Evolutionary conservation across 2,329 filamentous ascomycete species (phyloP), one percentile per base, ranked within the genome.

Genomic region (Lasiodiplodia gonubiensis): DNA sequence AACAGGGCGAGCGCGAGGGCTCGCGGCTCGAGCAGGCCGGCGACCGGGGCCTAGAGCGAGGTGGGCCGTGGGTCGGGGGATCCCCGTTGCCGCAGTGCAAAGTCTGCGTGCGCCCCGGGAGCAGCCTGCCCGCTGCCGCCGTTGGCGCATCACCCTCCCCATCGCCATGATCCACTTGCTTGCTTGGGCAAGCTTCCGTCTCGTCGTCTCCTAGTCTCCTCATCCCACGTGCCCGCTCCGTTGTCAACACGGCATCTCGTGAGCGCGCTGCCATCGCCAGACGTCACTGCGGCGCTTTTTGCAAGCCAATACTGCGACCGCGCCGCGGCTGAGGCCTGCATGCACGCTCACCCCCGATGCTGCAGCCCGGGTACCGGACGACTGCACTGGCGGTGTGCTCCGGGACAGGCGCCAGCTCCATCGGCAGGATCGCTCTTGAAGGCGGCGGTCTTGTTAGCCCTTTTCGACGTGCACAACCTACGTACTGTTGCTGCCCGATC

Each of bases 121-220:
- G 27, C 61, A 16, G 48, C 37, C 61, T 64, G 57, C 39, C 39
- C 57, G 42, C 57, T 48, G 61, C 61, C 61, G 61, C 61, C 37
- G 61, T 49, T 64, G 61, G 61, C 61, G 61, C 61, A 64, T 64
- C 61, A 52, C 60, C 60, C 60, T 37, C 42, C 39, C 35, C 39
- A 11, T 35, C 23, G 42, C 27, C 46, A n/a, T 37, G 59, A 51
- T 63, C 30, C 59, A 51, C 59, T 63, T 63, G 57, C 57, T 61
- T 42, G 35, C 21, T 33, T 48, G 27, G 57, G 57, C 57, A 61
- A 63, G 59, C 25, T 51, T 35, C 59, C 59, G 59, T 33, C 27
- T 49, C 27, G 42, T 37, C 57, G 8, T 33, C 57, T 46, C 33
- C 57, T 61, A 51, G 57, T 37, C 57, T 51, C 30, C 42, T 14